A percentile compares a stretch with the other conserved stretches of the same genome.
These are phyloP conservation scores for Atalantia buxifolia DNA, from an alignment of 345 rosid genomes.

Conservation along the genomic window DNA sequence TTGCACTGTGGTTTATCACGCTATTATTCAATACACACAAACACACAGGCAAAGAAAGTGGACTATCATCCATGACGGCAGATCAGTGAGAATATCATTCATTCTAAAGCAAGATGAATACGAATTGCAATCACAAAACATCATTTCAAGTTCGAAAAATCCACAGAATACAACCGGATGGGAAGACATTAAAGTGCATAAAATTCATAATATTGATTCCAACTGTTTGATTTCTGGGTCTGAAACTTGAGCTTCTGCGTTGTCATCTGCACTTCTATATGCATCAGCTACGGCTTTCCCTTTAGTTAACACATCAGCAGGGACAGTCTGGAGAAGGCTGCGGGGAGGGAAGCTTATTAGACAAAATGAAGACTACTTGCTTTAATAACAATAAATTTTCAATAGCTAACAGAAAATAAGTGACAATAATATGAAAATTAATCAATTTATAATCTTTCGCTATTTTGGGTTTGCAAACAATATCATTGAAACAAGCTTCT, in stretches of 20 bases:
- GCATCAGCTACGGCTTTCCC: conserved; percentile 77
- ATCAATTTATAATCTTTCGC: no score
- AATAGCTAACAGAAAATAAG: background rate
- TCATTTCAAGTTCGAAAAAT: no score
- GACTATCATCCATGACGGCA: no score
- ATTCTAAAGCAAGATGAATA: no score
- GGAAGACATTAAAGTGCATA: no score
- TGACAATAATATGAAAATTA: no score
- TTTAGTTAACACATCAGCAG: conserved; percentile 53
- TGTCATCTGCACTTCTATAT: conserved; percentile 42
- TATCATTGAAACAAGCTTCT: background rate
- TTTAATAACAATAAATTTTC: background rate
- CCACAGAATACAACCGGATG: background rate
- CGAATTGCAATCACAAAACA: no score
- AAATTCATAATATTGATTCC: conserved; percentile 57
- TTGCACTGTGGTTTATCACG: no score
- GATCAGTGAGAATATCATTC: no score
- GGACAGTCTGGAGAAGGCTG: conserved; percentile 77
- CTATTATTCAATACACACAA: no score
- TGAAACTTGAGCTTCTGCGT: conserved; percentile 21
- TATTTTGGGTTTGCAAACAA: background rate
- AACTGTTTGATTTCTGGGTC: conserved; percentile 64
- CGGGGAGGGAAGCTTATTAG: conserved; percentile 7
- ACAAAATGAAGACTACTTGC: background rate
- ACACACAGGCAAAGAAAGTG: no score